Evolutionary conservation across 2,329 filamentous ascomycete species (phyloP).

Genomic region (Monosporascus sp.): DNA sequence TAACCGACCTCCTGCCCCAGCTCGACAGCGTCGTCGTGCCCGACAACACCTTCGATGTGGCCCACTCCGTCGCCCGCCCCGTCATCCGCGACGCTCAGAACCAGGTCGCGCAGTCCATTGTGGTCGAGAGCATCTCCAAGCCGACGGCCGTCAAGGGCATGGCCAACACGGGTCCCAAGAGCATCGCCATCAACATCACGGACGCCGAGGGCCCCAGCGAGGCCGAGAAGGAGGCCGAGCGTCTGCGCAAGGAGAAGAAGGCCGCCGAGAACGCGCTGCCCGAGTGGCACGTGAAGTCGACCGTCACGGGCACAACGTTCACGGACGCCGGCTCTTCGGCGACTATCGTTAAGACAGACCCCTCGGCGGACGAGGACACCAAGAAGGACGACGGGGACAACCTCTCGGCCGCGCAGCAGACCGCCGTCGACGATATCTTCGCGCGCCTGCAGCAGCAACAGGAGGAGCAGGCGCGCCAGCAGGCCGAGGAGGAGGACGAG

Average conservation of each 20-base stretch:
- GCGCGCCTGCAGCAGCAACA: conserved; percentile 57
- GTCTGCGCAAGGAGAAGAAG: conserved; percentile 58
- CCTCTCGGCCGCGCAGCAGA: conserved; percentile 43
- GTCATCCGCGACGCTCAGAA: conserved; percentile 63
- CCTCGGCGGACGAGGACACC: conserved; percentile 32
- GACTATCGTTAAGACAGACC: conserved; percentile 41
- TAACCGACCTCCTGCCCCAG: conserved; percentile 68
- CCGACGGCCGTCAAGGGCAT: conserved; percentile 67
- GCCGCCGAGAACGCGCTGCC: conserved; percentile 65
- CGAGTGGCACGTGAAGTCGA: conserved; percentile 66
- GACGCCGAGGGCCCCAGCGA: conserved; percentile 60
- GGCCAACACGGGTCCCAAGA: conserved; percentile 60
- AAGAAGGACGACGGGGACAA: conserved; percentile 44
- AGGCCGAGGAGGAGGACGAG: conserved; percentile 40
- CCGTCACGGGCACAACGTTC: conserved; percentile 60
- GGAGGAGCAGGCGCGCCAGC: conserved; percentile 42
- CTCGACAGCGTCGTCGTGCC: conserved; percentile 73
- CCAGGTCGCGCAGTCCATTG: conserved; percentile 55
- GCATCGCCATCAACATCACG: conserved; percentile 65
- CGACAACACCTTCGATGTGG: conserved; percentile 67
- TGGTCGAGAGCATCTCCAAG: conserved; percentile 46
- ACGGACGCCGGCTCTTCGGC: conserved; percentile 21
- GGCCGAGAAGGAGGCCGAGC: conserved; percentile 60
- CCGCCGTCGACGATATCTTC: conserved; percentile 63
- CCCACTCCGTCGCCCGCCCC: conserved; percentile 56